Evolutionary conservation across 129 eudicot genomes (phyloP), one percentile per base, ranked within the genome.

Genomic region (Erigeron canadensis): DNA sequence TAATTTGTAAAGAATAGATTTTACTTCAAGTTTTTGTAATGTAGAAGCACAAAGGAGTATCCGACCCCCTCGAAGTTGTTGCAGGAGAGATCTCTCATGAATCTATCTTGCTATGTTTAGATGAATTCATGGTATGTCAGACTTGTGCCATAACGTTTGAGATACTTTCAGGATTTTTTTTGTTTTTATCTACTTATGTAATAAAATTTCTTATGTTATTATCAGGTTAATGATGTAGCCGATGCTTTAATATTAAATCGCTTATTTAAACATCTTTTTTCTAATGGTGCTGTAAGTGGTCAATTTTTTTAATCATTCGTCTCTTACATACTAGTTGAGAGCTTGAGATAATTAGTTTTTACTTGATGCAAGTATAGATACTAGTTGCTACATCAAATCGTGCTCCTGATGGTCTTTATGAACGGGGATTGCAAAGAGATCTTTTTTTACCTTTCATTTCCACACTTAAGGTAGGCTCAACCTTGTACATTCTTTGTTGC

Each of bases 311-410:
- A 61, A 78, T 17, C 34, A 12, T 77, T 54, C 40, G 19, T 18
- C 42, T 21, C 6, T 63, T 6, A n/a, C n/a, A 45, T 19, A 34
- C 50, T n/a, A 11, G 28, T 41, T 23, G 68, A 28, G 34, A 28
- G 34, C 34, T 28, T 28, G 34, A 28, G 34, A 28, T 28, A 28
- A 28, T 28, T 28, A 28, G 34, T 28, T 28, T 28, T 28, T 28
- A 28, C 34, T 44, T 45, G 62, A 75, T 68, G 78, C 69, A 66
- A 65, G 57, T 74, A 10, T 79, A 93, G 98, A 83, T 93, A 78
- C 98, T 93, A 37, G 95, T 93, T 78, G 79, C 98, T 40, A 93
- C 98, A 34, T 93, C 96, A 64, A 93, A 93, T 63, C 96, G 98
- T 57, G 95, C 96, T 55, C 98, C 98, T 1, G 96, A 89, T 89